phyloP scores from a whole-genome alignment of 768 basidiomycete genomes.

The Kwoniella dendrophila region DNA sequence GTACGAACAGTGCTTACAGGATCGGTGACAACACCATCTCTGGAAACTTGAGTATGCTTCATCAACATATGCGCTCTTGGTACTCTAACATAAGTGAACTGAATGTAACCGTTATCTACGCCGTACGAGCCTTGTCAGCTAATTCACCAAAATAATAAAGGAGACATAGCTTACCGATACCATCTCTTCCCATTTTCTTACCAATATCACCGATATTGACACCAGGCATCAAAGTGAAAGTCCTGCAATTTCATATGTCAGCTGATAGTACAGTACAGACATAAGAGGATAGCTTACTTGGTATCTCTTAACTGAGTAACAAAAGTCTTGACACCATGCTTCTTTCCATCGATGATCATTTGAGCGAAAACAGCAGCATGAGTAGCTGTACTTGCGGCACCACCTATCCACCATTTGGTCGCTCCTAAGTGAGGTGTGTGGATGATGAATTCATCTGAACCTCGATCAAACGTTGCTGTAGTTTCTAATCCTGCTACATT shows the following conservation, averaged over 20 bases:
- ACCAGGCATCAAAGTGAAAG: conserved; percentile 57
- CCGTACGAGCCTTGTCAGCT: no score
- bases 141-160: no score
- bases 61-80: conserved; percentile 59
- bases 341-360: conserved; percentile 57
- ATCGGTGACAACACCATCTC: conserved; percentile 57
- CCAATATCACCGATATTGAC: conserved; percentile 59
- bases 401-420: conserved; percentile 61
- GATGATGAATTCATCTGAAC: conserved; percentile 58
- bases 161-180: conserved; percentile 55
- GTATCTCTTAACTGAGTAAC: conserved; percentile 58
- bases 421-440: conserved; percentile 59
- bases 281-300: conserved; percentile 34
- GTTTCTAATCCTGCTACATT: conserved; percentile 60
- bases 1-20: conserved; percentile 37
- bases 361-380: conserved; percentile 59
- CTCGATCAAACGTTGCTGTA: conserved; percentile 58
- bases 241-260: conserved; percentile 34
- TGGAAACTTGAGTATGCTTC: conserved; percentile 59
- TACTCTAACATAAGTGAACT: conserved; percentile 59
- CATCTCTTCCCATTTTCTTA: conserved; percentile 59
- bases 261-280: background rate
- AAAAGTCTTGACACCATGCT: conserved; percentile 59
- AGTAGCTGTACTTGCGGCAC: conserved; percentile 59
- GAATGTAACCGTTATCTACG: conserved; percentile 57